phyloP scores from a whole-genome alignment of 2,329 filamentous ascomycete species.

The Xylariaceae sp. region DNA sequence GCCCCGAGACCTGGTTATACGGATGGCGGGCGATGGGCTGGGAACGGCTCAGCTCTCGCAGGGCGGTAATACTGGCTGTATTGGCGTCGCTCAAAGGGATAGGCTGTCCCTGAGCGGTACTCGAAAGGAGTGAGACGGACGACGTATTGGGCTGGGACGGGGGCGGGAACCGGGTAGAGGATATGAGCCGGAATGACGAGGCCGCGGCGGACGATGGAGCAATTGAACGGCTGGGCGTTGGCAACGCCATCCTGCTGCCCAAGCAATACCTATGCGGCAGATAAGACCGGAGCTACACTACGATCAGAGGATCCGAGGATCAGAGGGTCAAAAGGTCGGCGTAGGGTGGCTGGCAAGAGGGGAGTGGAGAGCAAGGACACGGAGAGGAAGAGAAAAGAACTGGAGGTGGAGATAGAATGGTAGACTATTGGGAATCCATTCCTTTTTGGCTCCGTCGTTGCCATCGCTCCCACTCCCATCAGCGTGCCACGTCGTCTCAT shows the following conservation, averaged over 20 bases:
- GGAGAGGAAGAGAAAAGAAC: not conserved
- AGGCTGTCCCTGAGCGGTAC: constrained; percentile 50
- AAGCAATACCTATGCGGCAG: not conserved
- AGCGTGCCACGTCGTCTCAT: constrained; percentile 3
- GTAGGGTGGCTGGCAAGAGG: not conserved
- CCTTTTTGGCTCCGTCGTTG: not conserved
- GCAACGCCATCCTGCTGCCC: constrained; percentile 5
- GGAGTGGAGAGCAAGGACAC: not conserved
- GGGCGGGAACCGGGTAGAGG: constrained; percentile 35
- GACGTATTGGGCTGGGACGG: constrained; percentile 45
- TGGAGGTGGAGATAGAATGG: not conserved
- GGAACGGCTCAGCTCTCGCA: constrained; percentile 54
- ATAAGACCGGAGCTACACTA: not conserved
- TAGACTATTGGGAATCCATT: not conserved
- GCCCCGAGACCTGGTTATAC: constrained; percentile 43
- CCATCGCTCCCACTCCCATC: not conserved
- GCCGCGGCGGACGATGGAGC: not conserved
- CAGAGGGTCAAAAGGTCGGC: not conserved
- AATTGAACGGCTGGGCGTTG: not conserved
- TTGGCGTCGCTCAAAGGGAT: constrained; percentile 53
- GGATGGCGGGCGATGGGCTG: constrained; percentile 49
- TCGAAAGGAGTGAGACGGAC: constrained; percentile 48
- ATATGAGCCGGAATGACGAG: constrained; percentile 4
- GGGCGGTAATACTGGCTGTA: constrained; percentile 51
- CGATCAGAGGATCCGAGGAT: not conserved